These are phyloP conservation scores for Xylaria scruposa DNA, from an alignment of 495 filamentous ascomycete species.

Conservation along the genomic window DNA sequence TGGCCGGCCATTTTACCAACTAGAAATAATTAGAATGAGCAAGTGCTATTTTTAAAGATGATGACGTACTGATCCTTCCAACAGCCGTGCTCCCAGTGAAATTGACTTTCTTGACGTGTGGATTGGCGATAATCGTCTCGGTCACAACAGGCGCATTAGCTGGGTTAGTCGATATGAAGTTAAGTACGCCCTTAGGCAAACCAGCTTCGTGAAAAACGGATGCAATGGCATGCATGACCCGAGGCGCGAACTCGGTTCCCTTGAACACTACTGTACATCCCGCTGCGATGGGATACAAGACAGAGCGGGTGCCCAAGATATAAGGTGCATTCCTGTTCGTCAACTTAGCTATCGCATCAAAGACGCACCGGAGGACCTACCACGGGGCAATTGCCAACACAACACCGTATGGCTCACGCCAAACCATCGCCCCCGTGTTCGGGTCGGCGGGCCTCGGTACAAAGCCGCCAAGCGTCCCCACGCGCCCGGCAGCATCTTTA, in stretches of 20 bases:
- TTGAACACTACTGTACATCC: conserved; percentile 83
- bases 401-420: conserved; percentile 83
- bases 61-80: conserved; percentile 54
- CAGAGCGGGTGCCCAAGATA: conserved; percentile 70
- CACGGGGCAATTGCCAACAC: conserved; percentile 85
- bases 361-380: conserved; percentile 48
- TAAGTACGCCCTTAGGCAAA: conserved; percentile 65
- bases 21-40: conserved; percentile 14
- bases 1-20: conserved; percentile 63
- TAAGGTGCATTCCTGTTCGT: conserved; percentile 73
- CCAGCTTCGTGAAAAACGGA: conserved; percentile 77
- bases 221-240: conserved; percentile 74
- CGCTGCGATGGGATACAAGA: conserved; percentile 78
- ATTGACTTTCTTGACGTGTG: conserved; percentile 66
- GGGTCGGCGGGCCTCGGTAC: conserved; percentile 63
- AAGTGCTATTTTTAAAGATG: background rate
- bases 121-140: conserved; percentile 61
- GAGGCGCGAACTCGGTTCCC: conserved; percentile 77
- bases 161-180: conserved; percentile 60
- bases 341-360: conserved; percentile 32
- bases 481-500: conserved; percentile 73
- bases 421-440: conserved; percentile 70
- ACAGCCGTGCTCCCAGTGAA: conserved; percentile 70
- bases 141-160: conserved; percentile 62
- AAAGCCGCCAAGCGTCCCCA: conserved; percentile 64